A percentile compares a stretch with the other conserved stretches of the same genome.
Evolutionary conservation across 1,284 basidiomycete species (phyloP).

Genomic region (Tilletia setariae): DNA sequence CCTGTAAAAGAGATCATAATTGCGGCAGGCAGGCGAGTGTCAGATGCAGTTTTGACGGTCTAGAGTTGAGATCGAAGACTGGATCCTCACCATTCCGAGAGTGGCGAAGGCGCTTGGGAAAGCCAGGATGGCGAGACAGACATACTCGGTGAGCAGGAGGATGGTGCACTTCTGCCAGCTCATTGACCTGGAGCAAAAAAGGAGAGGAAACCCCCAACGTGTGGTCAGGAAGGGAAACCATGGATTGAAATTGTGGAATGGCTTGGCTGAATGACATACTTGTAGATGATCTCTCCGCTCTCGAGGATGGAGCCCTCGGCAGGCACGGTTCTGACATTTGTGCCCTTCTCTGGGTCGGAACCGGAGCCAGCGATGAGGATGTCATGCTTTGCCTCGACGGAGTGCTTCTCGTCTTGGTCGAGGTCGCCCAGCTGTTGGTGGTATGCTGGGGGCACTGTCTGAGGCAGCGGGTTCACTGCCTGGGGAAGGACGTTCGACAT

Average conservation of each 20-base stretch:
- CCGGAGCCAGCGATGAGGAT: not conserved
- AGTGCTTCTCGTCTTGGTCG: not conserved
- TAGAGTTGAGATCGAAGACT: not conserved
- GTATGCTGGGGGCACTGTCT: no score
- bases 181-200: slow-evolving; percentile 12
- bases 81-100: slow-evolving; percentile 43
- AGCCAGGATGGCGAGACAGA: slow-evolving; percentile 44
- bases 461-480: not conserved
- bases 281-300: slow-evolving; percentile 4
- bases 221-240: no score
- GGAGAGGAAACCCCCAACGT: no score
- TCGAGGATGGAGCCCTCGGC: slow-evolving; percentile 10
- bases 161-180: slow-evolving; percentile 40
- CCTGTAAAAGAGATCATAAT: not conserved
- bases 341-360: slow-evolving; percentile 4
- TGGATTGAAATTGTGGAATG: not conserved
- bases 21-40: no score
- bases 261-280: not conserved
- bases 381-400: no score
- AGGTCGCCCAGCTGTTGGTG: not conserved
- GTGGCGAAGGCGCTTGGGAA: slow-evolving; percentile 42
- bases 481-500: slow-evolving; percentile 3
- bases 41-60: no score
- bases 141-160: slow-evolving; percentile 45
- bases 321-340: not conserved